Evolutionary conservation across 768 basidiomycete genomes (phyloP).

Genomic region (Suillus decipiens): DNA sequence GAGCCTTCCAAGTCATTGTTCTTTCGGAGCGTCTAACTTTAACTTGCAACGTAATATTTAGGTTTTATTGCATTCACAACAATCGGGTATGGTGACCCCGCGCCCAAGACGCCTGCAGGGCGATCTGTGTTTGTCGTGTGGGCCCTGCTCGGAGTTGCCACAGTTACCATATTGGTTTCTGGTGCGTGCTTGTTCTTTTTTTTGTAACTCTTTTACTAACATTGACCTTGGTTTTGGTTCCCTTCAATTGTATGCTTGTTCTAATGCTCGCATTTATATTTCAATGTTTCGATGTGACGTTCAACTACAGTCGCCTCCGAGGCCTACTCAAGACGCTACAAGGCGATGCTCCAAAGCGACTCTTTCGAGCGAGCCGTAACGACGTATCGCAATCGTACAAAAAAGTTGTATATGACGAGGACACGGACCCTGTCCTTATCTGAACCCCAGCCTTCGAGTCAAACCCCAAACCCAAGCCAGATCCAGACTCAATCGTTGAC

Average conservation of each 20-base stretch:
- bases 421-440: slow-evolving; percentile 2
- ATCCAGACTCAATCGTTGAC: slow-evolving; percentile 1
- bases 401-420: slow-evolving; percentile 18
- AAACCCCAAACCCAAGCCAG: slow-evolving; percentile 12
- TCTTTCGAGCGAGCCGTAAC: slow-evolving; percentile 48
- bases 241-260: background rate
- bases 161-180: slow-evolving; percentile 75
- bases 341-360: slow-evolving; percentile 49
- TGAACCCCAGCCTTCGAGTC: background rate
- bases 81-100: slow-evolving; percentile 70
- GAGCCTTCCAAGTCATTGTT: slow-evolving; percentile 20
- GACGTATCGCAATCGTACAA: slow-evolving; percentile 40
- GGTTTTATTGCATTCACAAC: slow-evolving; percentile 76
- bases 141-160: slow-evolving; percentile 75
- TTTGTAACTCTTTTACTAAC: background rate
- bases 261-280: background rate
- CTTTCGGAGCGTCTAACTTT: background rate
- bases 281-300: background rate
- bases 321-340: slow-evolving; percentile 66
- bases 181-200: slow-evolving; percentile 38
- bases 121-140: slow-evolving; percentile 77
- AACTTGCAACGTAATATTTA: slow-evolving; percentile 24
- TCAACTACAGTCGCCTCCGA: slow-evolving; percentile 59
- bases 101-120: slow-evolving; percentile 66
- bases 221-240: background rate